phyloP scores from a whole-genome alignment of 495 filamentous ascomycete genomes.

The Penicilliopsis zonata region DNA sequence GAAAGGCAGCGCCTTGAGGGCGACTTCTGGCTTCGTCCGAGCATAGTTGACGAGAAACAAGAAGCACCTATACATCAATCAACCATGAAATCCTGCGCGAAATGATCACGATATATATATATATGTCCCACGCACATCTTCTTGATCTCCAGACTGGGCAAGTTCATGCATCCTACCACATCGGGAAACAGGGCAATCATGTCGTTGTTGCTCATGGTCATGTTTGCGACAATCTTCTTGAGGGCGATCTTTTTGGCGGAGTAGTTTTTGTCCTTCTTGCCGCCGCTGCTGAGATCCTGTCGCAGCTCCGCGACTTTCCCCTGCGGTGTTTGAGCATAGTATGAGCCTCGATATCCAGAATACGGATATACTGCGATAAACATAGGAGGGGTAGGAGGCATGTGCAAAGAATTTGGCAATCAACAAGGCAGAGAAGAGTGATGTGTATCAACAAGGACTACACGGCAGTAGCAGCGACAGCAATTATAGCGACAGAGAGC shows the following conservation, averaged over 20 bases:
- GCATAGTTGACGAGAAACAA: constrained; percentile 96
- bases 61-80: constrained; percentile 63
- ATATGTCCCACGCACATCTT: constrained; percentile 71
- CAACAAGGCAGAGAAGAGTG: too few species aligned
- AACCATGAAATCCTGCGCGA: constrained; percentile 1
- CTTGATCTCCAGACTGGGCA: constrained; percentile 94
- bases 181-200: constrained; percentile 97
- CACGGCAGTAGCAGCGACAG: too few species aligned
- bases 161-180: constrained; percentile 86
- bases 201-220: constrained; percentile 99
- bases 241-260: constrained; percentile 95
- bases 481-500: too few species aligned
- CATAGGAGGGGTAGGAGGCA: constrained; percentile 10
- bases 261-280: constrained; percentile 98
- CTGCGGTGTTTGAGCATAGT: constrained; percentile 42
- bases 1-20: constrained; percentile 83
- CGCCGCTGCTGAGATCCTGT: constrained; percentile 81
- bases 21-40: constrained; percentile 86
- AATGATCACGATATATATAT: neutral
- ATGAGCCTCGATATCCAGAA: constrained; percentile 23
- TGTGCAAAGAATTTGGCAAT: too few species aligned
- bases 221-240: constrained; percentile 99
- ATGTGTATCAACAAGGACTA: too few species aligned
- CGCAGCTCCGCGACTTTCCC: constrained; percentile 98
- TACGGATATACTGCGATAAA: constrained; percentile 21